phyloP scores from a whole-genome alignment of 2,329 filamentous ascomycete genomes.

The Periconia digitata region DNA sequence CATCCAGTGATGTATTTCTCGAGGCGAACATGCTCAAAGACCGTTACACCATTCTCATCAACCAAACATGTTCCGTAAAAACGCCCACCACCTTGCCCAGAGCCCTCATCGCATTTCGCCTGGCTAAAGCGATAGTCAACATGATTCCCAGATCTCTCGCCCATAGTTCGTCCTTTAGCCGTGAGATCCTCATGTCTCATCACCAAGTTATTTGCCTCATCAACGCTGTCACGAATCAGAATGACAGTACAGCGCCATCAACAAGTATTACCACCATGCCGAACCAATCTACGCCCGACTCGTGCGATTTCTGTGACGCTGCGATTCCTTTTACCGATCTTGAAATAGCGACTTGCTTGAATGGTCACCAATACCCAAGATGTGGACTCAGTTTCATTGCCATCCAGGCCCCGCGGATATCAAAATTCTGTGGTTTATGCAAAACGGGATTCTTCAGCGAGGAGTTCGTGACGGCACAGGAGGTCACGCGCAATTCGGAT shows the following conservation, averaged over 20 bases:
- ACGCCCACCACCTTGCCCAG: slow-evolving; percentile 17
- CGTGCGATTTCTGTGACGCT: slow-evolving; percentile 56
- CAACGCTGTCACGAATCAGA: slow-evolving; percentile 12
- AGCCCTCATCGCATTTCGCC: slow-evolving; percentile 35
- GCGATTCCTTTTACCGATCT: slow-evolving; percentile 52
- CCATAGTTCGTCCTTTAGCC: slow-evolving; percentile 19
- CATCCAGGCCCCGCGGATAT: slow-evolving; percentile 56
- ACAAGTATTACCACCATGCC: neutral
- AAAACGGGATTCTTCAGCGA: slow-evolving; percentile 52
- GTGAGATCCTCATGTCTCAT: slow-evolving; percentile 22
- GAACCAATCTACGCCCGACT: slow-evolving; percentile 37
- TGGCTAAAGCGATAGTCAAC: slow-evolving; percentile 21
- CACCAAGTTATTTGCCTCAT: slow-evolving; percentile 22
- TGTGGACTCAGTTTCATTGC: slow-evolving; percentile 58
- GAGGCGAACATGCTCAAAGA: slow-evolving; percentile 28
- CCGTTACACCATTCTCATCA: slow-evolving; percentile 33
- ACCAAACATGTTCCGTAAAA: slow-evolving; percentile 26
- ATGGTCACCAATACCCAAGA: slow-evolving; percentile 57
- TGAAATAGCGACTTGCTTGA: slow-evolving; percentile 50
- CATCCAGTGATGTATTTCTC: slow-evolving; percentile 21
- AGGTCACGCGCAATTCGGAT: slow-evolving; percentile 3
- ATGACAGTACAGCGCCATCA: neutral
- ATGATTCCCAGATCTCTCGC: slow-evolving; percentile 19
- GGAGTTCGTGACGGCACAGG: slow-evolving; percentile 36
- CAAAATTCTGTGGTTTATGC: slow-evolving; percentile 58